These are phyloP conservation scores for Vanrija pseudolonga DNA, from an alignment of 1,284 basidiomycete species.

Conservation along the genomic window DNA sequence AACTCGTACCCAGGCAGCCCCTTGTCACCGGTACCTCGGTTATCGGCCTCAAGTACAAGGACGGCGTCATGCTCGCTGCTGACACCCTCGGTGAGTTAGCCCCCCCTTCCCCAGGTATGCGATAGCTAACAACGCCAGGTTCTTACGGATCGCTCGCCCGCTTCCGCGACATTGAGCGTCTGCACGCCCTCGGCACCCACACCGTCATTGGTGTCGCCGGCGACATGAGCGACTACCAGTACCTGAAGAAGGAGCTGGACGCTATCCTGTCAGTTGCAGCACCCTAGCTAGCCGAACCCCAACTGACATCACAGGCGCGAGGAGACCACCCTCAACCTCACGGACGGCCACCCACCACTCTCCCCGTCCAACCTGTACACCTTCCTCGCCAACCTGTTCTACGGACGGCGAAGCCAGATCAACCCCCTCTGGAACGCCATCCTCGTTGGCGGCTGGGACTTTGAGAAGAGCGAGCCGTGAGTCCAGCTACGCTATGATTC, in stretches of 20 bases:
- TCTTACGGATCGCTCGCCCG: conserved; percentile 97
- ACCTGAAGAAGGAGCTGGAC: conserved; percentile 66
- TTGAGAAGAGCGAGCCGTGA: conserved; percentile 67
- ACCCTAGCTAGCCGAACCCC: neutral
- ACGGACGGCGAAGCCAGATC: conserved; percentile 79
- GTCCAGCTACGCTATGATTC: conserved; percentile 17
- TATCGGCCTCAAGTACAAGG: conserved; percentile 88
- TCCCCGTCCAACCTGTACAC: conserved; percentile 91
- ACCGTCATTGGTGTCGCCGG: conserved; percentile 90
- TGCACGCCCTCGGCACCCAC: conserved; percentile 73
- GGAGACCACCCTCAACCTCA: conserved; percentile 58
- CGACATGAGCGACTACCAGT: conserved; percentile 98
- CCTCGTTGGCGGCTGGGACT: conserved; percentile 80
- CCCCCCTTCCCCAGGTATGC: neutral
- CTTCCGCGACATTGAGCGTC: conserved; percentile 90
- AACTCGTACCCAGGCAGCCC: conserved; percentile 63
- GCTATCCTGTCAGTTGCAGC: conserved; percentile 37
- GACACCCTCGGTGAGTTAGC: conserved; percentile 77
- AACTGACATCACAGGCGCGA: conserved; percentile 54
- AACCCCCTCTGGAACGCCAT: conserved; percentile 95
- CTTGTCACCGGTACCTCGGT: conserved; percentile 97
- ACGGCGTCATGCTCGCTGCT: conserved; percentile 98
- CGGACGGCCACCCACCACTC: conserved; percentile 75
- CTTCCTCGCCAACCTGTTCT: conserved; percentile 88
- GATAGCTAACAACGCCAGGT: conserved; percentile 54